Conservation (phyloP, 208 protist species). For the Leishmania braziliensis region DNA sequence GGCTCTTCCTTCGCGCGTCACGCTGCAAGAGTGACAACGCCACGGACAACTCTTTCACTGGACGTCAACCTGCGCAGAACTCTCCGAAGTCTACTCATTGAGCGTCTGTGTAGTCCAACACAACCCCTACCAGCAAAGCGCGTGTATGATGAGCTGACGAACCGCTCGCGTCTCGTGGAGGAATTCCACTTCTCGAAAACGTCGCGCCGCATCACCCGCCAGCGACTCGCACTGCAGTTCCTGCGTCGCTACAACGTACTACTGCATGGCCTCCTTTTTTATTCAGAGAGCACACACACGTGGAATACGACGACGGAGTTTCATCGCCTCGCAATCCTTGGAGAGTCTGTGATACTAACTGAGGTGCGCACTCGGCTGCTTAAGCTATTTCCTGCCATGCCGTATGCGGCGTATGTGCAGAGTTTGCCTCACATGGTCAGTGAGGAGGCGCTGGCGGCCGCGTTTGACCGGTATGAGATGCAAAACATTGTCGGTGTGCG, state of each 20-base stretch:
- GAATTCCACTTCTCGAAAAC: conserved; percentile 72
- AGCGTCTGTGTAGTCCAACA: conserved; percentile 59
- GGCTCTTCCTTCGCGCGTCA: background rate
- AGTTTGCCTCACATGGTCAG: conserved; percentile 33
- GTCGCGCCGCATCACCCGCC: conserved; percentile 43
- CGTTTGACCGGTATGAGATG: conserved; percentile 66
- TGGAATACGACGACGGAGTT: conserved; percentile 86
- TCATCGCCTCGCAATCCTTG: conserved; percentile 68
- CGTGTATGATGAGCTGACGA: conserved; percentile 65
- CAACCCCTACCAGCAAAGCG: conserved; percentile 53
- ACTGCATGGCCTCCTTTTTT: conserved; percentile 85
- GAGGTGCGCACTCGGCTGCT: conserved; percentile 68
- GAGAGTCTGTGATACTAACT: conserved; percentile 50
- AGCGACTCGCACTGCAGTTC: conserved; percentile 63
- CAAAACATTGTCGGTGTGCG: conserved; percentile 30
- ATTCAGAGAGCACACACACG: conserved; percentile 46
- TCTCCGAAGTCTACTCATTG: conserved; percentile 24
- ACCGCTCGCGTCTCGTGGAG: conserved; percentile 64
- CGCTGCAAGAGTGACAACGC: background rate
- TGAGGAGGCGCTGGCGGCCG: conserved; percentile 33
- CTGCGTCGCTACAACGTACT: conserved; percentile 88
- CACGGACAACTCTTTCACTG: background rate
- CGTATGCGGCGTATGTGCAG: conserved; percentile 28
- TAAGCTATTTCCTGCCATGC: conserved; percentile 68
- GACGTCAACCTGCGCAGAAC: background rate